Percentiles rank a stretch among this genome's conserved stretches.
phyloP scores from a whole-genome alignment of 352 stramenopile genomes.

The Globisporangium alternatum region DNA sequence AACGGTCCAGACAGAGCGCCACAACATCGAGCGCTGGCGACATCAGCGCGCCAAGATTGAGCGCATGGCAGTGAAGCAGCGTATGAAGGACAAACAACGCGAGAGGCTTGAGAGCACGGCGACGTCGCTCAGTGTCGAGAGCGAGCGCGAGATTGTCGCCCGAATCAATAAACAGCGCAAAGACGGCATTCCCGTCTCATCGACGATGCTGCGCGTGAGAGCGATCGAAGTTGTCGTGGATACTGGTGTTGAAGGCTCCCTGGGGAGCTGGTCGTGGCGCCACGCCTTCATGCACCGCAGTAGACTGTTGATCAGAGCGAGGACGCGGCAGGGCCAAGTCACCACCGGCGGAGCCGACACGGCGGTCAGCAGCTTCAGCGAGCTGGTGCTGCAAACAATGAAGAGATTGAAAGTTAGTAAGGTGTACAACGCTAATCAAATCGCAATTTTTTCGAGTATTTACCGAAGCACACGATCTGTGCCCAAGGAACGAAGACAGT shows the following conservation, averaged over 20 bases:
- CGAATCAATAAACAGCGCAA: neutral
- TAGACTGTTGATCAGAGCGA: neutral
- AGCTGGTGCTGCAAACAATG: neutral
- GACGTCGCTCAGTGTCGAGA: neutral
- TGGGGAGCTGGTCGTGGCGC: neutral
- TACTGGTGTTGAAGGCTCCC: neutral
- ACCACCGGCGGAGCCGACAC: neutral
- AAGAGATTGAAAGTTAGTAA: neutral
- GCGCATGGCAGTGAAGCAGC: neutral
- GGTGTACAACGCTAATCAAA: neutral
- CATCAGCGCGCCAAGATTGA: conserved; percentile 4
- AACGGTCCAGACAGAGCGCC: neutral
- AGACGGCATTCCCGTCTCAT: neutral
- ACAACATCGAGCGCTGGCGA: neutral
- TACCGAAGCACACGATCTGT: conserved; percentile 3
- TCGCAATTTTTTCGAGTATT: conserved; percentile 6
- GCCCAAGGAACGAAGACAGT: neutral
- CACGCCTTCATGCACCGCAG: conserved; percentile 4
- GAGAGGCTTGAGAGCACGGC: neutral
- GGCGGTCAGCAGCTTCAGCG: neutral
- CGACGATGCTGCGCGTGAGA: conserved; percentile 3
- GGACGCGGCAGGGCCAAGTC: neutral
- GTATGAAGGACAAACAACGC: neutral
- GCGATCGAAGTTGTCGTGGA: neutral
- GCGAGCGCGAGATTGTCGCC: neutral